Conservation (phyloP, 495 filamentous ascomycete species). For the Podospora sp. region DNA sequence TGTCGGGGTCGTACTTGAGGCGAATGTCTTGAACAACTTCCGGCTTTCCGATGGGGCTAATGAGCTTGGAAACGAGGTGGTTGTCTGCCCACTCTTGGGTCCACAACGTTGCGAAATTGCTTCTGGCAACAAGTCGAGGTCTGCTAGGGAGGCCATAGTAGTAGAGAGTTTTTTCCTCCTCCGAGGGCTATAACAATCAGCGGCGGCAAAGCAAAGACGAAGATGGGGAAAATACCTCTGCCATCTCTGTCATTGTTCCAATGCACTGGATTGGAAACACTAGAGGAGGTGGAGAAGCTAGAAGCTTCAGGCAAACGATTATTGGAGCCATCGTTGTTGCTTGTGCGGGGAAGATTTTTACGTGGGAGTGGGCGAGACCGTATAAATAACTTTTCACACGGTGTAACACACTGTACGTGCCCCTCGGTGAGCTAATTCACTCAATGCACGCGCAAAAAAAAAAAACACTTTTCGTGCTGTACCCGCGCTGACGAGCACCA, state of each 20-base stretch:
- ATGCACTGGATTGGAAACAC: neutral
- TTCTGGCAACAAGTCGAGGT: slow-evolving; percentile 8
- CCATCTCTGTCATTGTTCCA: neutral
- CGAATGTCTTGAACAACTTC: slow-evolving; percentile 9
- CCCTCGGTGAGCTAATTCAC: too few relatives aligned
- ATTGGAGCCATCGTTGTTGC: neutral
- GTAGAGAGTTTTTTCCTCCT: slow-evolving; percentile 5
- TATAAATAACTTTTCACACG: too few relatives aligned
- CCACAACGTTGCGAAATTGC: slow-evolving; percentile 6
- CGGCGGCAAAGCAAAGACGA: neutral
- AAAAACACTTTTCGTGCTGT: too few relatives aligned
- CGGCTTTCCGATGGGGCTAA: neutral
- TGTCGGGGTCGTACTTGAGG: slow-evolving; percentile 12
- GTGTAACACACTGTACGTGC: too few relatives aligned
- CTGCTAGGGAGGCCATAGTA: slow-evolving; percentile 9
- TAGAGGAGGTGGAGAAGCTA: neutral
- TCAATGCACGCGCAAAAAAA: too few relatives aligned
- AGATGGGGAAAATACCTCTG: slow-evolving; percentile 4
- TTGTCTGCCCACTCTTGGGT: slow-evolving; percentile 4
- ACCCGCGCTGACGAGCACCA: too few relatives aligned
- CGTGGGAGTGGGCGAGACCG: too few relatives aligned
- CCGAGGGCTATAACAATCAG: slow-evolving; percentile 7
- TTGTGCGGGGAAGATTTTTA: too few relatives aligned
- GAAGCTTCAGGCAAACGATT: neutral
- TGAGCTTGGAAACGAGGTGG: neutral